Evolutionary conservation across 2,329 filamentous ascomycete species (phyloP), one percentile per base, ranked within the genome.

Genomic region (Hirsutella rhossiliensis): DNA sequence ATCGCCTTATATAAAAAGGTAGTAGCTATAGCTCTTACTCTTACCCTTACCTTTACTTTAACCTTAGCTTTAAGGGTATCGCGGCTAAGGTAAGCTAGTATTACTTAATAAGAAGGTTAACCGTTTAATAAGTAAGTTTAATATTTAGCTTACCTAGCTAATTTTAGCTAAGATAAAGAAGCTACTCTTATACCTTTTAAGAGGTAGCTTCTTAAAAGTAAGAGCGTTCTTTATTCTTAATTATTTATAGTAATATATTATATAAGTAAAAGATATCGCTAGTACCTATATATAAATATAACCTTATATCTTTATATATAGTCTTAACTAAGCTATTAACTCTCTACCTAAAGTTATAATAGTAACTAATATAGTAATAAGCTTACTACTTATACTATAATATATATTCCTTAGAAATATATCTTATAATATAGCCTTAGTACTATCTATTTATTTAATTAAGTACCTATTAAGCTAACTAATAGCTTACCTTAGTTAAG

Each of bases 361-460:
- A 40, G 20, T 17, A 17, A 6, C 28, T n/a, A 30, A 40, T 40
- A 30, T n/a, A 36, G 34, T 36, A 36, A 9, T 17, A 17, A 4
- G 15, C 11, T 18, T 40, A 40, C n/a, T 40, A 40, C 17, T 40
- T 17, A 9, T 9, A 3, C 38, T 40, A 40, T 5, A 11, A 11
- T 30, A 40, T 40, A 40, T 40, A 40, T 40, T 40, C 27, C 13
- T 30, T 29, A 18, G 23, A 40, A 17, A 40, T 40, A 40, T 40
- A 40, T 11, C 11, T 30, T 40, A 40, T 18, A 18, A 40, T 40
- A 17, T 17, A 29, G 20, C 20, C 38, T 28, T 40, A 40, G 6
- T 40, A 30, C n/a, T 29, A 11, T 11, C 38, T 29, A 29, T 15
- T n/a, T 4, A 4, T 40, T 5, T 29, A 17, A 29, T 40, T 30